phyloP scores from a whole-genome alignment of 2,329 filamentous ascomycete species.

The Colletotrichum paranaense region DNA sequence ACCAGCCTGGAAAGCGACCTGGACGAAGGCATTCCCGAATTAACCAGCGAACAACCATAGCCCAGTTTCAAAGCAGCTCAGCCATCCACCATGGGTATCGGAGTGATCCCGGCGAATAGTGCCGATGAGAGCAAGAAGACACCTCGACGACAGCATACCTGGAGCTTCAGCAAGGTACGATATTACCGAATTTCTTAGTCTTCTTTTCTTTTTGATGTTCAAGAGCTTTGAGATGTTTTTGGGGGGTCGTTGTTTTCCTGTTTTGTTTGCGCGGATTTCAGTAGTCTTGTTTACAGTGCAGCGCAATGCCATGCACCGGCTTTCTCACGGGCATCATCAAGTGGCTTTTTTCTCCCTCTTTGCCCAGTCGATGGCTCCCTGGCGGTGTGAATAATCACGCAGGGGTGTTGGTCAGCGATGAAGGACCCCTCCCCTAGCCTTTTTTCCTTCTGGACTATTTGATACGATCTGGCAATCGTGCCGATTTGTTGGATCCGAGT shows the following conservation, averaged over 20 bases:
- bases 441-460: conserved; percentile 3
- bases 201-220: background rate
- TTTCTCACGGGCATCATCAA: conserved; percentile 15
- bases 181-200: background rate
- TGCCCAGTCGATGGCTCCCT: background rate
- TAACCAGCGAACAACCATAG: background rate
- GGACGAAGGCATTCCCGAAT: background rate
- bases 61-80: background rate
- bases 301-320: background rate
- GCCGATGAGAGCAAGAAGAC: conserved; percentile 23
- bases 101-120: conserved; percentile 30
- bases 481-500: conserved; percentile 31
- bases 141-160: conserved; percentile 50
- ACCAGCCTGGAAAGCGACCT: background rate
- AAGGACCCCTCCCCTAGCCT: background rate
- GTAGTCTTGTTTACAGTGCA: background rate
- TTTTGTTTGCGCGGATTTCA: background rate
- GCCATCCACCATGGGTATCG: conserved; percentile 29
- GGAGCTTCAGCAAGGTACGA: conserved; percentile 54
- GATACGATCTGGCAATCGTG: conserved; percentile 32
- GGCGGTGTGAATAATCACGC: conserved; percentile 34
- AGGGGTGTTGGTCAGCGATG: conserved; percentile 19
- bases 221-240: background rate
- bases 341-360: background rate
- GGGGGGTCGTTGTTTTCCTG: no score